Percentiles rank a stretch among this genome's conserved stretches.
Evolutionary conservation across 2,329 filamentous ascomycete species (phyloP).

Genomic region (Clonostachys sp.): DNA sequence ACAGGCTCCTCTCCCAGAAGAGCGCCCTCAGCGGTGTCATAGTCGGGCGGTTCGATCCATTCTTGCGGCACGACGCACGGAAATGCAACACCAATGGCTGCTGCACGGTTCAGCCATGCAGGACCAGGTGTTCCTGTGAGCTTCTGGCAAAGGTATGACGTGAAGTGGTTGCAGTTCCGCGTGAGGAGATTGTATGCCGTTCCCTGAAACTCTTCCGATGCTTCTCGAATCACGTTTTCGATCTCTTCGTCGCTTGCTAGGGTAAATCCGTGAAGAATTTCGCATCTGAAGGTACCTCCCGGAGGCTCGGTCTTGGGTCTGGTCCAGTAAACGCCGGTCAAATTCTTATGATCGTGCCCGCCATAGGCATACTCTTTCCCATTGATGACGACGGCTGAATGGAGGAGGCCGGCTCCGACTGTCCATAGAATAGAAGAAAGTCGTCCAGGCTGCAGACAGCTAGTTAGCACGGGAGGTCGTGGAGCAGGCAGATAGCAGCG

Average conservation of each 20-base stretch:
- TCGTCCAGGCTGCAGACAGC: conserved; percentile 55
- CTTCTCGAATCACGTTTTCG: conserved; percentile 61
- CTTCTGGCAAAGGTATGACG: conserved; percentile 67
- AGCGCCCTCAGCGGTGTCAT: conserved; percentile 67
- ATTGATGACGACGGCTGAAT: conserved; percentile 79
- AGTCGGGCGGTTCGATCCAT: conserved; percentile 77
- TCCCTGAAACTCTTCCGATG: conserved; percentile 69
- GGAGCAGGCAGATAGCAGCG: neutral
- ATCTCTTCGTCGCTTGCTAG: conserved; percentile 66
- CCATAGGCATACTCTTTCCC: conserved; percentile 81
- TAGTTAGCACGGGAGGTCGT: neutral
- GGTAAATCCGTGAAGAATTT: conserved; percentile 76
- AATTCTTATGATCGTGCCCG: conserved; percentile 65
- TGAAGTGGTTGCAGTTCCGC: conserved; percentile 88
- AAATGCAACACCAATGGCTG: conserved; percentile 74
- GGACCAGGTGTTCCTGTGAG: conserved; percentile 69
- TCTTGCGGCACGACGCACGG: conserved; percentile 79
- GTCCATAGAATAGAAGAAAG: conserved; percentile 75
- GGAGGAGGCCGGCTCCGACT: conserved; percentile 71
- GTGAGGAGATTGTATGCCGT: conserved; percentile 77
- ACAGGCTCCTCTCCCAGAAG: conserved; percentile 42
- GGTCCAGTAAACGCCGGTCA: conserved; percentile 83
- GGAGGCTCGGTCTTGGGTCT: conserved; percentile 67
- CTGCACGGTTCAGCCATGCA: conserved; percentile 75
- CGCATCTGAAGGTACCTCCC: conserved; percentile 70